Conservation (phyloP, 2,329 filamentous ascomycete genomes). For the Bisporella sp. region DNA sequence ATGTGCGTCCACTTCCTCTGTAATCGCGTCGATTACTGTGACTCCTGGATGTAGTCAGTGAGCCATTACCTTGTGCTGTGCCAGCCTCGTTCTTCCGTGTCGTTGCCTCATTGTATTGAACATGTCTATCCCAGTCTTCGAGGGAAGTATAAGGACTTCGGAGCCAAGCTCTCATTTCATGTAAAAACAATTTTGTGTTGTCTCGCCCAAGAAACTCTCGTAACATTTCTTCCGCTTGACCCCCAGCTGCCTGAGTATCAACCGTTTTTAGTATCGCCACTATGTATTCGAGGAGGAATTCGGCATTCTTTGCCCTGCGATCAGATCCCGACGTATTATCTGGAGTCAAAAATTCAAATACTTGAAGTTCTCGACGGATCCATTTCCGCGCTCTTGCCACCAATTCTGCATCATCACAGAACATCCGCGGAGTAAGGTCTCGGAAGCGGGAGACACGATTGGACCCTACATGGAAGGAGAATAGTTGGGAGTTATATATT, state of each 20-base stretch:
- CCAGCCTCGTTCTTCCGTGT: not conserved
- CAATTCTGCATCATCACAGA: conserved; percentile 58
- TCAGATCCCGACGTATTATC: conserved; percentile 18
- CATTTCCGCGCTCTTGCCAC: conserved; percentile 73
- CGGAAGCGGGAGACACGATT: conserved; percentile 72
- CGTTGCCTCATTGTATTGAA: conserved; percentile 21
- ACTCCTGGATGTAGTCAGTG: not conserved
- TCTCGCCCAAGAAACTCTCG: conserved; percentile 70
- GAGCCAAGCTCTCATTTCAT: conserved; percentile 78
- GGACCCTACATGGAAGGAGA: conserved; percentile 74
- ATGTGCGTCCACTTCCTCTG: not conserved
- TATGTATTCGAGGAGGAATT: conserved; percentile 82
- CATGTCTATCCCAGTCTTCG: conserved; percentile 63
- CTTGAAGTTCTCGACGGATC: conserved; percentile 75
- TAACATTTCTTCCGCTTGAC: conserved; percentile 73
- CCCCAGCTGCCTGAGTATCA: conserved; percentile 71
- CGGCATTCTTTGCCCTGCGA: conserved; percentile 60
- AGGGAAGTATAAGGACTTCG: conserved; percentile 69
- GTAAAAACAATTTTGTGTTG: conserved; percentile 69
- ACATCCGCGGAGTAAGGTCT: conserved; percentile 61
- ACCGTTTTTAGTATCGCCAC: conserved; percentile 76
- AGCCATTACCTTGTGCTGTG: not conserved
- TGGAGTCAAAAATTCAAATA: conserved; percentile 65
- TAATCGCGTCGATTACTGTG: not conserved
- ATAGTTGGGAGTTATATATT: conserved; percentile 67